Base-by-base conservation (phyloP, 306 rosid species). In the Trichosanthes truncata region DNA sequence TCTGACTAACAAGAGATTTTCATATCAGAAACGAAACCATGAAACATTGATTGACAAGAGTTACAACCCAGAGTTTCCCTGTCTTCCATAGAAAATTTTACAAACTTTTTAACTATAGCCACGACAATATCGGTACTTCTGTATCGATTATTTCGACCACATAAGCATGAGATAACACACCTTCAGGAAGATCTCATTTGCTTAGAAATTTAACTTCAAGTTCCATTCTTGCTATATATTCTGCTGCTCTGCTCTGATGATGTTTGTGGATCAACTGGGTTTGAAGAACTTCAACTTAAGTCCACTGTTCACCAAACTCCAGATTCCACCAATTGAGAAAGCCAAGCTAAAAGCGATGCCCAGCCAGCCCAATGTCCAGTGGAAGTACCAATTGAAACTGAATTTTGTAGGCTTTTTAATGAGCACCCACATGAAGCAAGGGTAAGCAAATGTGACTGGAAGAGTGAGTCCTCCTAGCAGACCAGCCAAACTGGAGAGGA, bases 351-450 rank as follows among this genome's bases (percentile, higher is more conserved):
- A 95, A 63, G 87, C 97, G 82, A 95, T 84, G 25, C 99, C 99
- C 48, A 93, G 66, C 97, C 99, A 95, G 26, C 97, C 99, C 41
- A 95, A 86, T 75, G 75, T 90, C 99, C 97, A 95, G 81, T 95
- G 82, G 84, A 95, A 91, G 57, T 95, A 95, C 99, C 99, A 95
- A 81, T 84, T 95, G 82, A 95, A 95, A 86, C 97, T 91, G 85
- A 86, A 93, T 76, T 91, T 92, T 21, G 94, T 59, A 56, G 99
- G 99, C 85, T 88, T 91, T 60, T 95, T 95, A 7, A 95, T 91
- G 76, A 95, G 97, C 82, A 95, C 93, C 99, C 99, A 95, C 99
- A 95, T 95, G 93, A 95, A 95, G 87, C 99, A 95, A 81, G 99
- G 99, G 86, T 95, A 93, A 60, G 99, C 99, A 79, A 95, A 95